phyloP scores from a whole-genome alignment of 345 rosid genomes.

The Punica granatum region DNA sequence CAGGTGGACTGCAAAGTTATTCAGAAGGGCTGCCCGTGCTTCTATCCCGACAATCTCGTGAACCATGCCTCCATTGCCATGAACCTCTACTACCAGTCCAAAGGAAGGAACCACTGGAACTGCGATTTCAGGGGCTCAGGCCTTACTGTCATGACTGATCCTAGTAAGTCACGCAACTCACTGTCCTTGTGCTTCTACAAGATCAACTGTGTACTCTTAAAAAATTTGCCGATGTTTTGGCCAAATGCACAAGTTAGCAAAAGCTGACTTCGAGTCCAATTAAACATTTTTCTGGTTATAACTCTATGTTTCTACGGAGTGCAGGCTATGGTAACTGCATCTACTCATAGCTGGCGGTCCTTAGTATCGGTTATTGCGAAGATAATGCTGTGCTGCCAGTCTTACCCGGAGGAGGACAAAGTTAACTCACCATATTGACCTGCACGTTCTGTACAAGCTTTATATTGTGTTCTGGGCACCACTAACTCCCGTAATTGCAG shows the following conservation, averaged over 20 bases:
- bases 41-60: constrained; percentile 21
- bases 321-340: constrained; percentile 18
- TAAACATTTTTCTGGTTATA: neutral
- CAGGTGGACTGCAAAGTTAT: constrained; percentile 29
- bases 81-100: constrained; percentile 40
- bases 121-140: constrained; percentile 30
- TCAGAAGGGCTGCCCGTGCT: constrained; percentile 37
- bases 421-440: neutral
- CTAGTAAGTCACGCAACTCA: constrained; percentile 11
- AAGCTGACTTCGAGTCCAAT: neutral
- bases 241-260: neutral
- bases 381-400: neutral
- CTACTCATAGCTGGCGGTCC: neutral
- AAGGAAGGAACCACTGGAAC: constrained; percentile 29
- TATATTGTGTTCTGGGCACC: no score
- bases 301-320: neutral
- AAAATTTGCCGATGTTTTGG: neutral
- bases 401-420: neutral
- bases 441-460: neutral
- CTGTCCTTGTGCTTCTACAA: neutral
- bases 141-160: constrained; percentile 13
- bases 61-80: constrained; percentile 46
- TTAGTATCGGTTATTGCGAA: neutral
- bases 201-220: neutral
- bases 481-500: no score